phyloP scores from a whole-genome alignment of 1,284 basidiomycete genomes.

The Melampsora abietis-canadensis region DNA sequence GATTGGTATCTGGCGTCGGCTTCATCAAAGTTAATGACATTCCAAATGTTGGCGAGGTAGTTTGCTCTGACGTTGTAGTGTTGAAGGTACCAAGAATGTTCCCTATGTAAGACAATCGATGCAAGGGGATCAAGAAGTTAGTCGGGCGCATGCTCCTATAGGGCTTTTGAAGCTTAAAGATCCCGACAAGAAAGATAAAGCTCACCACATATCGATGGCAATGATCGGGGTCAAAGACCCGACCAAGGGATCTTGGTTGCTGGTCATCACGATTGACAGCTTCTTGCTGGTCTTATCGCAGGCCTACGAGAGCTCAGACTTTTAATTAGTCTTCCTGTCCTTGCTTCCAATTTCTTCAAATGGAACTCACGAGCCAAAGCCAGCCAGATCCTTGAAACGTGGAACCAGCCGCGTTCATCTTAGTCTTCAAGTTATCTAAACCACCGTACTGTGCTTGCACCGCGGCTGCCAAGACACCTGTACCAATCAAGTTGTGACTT shows the following conservation, averaged over 20 bases:
- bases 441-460: slow-evolving; percentile 80
- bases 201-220: slow-evolving; percentile 96
- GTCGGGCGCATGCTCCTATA: too few relatives aligned
- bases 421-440: slow-evolving; percentile 70
- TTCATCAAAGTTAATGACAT: slow-evolving; percentile 86
- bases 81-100: slow-evolving; percentile 40
- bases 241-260: slow-evolving; percentile 94
- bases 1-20: slow-evolving; percentile 71
- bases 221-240: slow-evolving; percentile 75
- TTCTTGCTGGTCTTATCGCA: slow-evolving; percentile 68
- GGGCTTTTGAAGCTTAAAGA: too few relatives aligned
- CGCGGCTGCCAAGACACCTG: slow-evolving; percentile 72
- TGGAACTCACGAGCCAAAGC: slow-evolving; percentile 70
- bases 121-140: not conserved
- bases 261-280: slow-evolving; percentile 80
- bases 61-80: slow-evolving; percentile 41
- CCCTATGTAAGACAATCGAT: slow-evolving; percentile 5
- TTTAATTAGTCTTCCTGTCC: not conserved
- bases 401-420: slow-evolving; percentile 81
- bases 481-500: slow-evolving; percentile 3
- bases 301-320: slow-evolving; percentile 57
- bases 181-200: not conserved
- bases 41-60: slow-evolving; percentile 55
- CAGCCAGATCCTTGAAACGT: slow-evolving; percentile 95
- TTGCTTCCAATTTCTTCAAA: not conserved